phyloP scores from a whole-genome alignment of 2,329 filamentous ascomycete species.

The Ilyonectria robusta region DNA sequence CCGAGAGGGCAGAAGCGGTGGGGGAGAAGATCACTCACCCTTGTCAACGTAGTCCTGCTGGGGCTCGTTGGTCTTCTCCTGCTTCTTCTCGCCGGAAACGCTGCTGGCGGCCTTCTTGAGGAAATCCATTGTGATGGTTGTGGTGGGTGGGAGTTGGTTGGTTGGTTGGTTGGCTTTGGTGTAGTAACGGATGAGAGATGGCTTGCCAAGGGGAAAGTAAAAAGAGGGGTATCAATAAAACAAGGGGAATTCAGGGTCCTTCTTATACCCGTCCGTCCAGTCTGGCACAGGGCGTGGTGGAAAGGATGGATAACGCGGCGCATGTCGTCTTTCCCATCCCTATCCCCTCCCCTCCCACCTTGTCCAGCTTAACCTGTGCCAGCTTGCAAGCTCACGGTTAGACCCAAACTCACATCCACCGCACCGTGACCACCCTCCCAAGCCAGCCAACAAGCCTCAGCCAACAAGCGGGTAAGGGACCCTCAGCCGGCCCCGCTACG shows the following conservation, averaged over 20 bases:
- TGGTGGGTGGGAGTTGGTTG: constrained; percentile 9
- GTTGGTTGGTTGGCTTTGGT: background rate
- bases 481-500: constrained; percentile 35
- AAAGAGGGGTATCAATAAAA: constrained; percentile 3
- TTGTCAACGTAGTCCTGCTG: constrained; percentile 56
- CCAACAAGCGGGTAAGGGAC: background rate
- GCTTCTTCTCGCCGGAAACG: constrained; percentile 34
- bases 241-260: constrained; percentile 24
- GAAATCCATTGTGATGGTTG: constrained; percentile 55
- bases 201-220: background rate
- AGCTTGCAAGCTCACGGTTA: constrained; percentile 11
- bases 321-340: constrained; percentile 18
- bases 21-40: constrained; percentile 44
- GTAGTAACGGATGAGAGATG: background rate
- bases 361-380: background rate
- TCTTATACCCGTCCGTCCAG: constrained; percentile 33
- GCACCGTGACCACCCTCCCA: constrained; percentile 12
- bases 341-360: constrained; percentile 24
- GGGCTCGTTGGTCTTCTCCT: constrained; percentile 16
- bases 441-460: background rate
- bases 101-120: constrained; percentile 53
- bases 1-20: background rate
- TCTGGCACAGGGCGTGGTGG: background rate
- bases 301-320: constrained; percentile 1
- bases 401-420: constrained; percentile 23